Evolutionary conservation across 306 rosid species (phyloP), one percentile per base, ranked within the genome.

Genomic region (Pyrus pyrifolia): DNA sequence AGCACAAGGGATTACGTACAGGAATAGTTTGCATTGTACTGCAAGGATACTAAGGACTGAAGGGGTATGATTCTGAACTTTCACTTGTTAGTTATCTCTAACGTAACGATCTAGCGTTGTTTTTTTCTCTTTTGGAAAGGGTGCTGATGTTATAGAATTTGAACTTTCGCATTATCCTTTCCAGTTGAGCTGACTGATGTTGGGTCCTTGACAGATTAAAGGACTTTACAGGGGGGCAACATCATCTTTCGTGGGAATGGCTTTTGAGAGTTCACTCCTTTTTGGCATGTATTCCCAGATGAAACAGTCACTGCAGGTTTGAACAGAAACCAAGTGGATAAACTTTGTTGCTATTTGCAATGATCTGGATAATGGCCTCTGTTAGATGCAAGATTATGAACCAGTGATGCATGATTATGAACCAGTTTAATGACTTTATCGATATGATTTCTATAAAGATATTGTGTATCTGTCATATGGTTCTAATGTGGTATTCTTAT

Each of bases 141-240:
- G 67, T 58, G 68, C 53, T 13, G 2, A 10, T 58, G 77, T 42
- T 61, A 33, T 3, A 18, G 58, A 25, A 25, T 40, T 38, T 73
- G 49, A 64, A 31, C 31, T 40, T 53, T 55, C 78, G 25, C 33
- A 51, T 61, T 7, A 23, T 45, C 8, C 64, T 38, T 68, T 38
- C 38, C 74, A 55, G 60, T 74, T 55, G 65, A 77, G 83, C 71
- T 74, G 64, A 75, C 79, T 64, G 72, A 68, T 57, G 31, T 71
- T 14, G 58, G 61, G 61, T 83, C 53, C 68, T 78, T 90, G 87
- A 72, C 90, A 95, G 99, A 78, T 92, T 73, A 90, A 81, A 83
- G 97, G 99, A 82, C 93, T 95, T 74, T 95, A 95, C 82, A 88
- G 97, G 79, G 99, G 97, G 74, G 97, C 99, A 52, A 92, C 97